These are phyloP conservation scores for Phytomonas serpens DNA, from an alignment of 208 protist species.

Conservation along the genomic window DNA sequence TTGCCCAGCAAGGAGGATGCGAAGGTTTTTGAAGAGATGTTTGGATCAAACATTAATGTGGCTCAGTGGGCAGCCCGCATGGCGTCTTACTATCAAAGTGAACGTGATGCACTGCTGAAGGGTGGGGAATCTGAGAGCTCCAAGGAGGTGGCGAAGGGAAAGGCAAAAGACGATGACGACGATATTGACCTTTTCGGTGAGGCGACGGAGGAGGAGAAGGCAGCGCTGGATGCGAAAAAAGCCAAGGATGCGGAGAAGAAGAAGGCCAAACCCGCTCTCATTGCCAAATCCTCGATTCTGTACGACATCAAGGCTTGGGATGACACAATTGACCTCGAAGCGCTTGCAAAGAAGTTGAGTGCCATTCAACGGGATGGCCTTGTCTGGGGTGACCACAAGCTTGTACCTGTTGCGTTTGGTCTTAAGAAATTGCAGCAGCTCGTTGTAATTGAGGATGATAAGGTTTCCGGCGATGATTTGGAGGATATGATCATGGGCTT, in stretches of 20 bases:
- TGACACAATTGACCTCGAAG: constrained; percentile 84
- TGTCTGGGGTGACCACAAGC: constrained; percentile 88
- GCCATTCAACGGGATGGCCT: constrained; percentile 83
- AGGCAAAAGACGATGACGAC: constrained; percentile 53
- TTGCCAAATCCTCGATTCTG: constrained; percentile 88
- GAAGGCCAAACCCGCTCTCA: constrained; percentile 71
- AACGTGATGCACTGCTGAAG: constrained; percentile 61
- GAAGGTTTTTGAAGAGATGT: constrained; percentile 79
- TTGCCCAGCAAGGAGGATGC: constrained; percentile 78
- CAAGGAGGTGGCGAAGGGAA: constrained; percentile 21
- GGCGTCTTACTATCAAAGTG: constrained; percentile 85
- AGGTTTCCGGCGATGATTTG: constrained; percentile 91
- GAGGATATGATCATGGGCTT: constrained; percentile 90
- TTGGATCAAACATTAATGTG: constrained; percentile 62
- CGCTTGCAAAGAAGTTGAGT: constrained; percentile 79
- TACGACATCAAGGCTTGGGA: constrained; percentile 94
- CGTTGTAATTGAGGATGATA: constrained; percentile 93
- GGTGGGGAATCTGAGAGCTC: constrained; percentile 8
- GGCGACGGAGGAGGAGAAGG: constrained; percentile 77
- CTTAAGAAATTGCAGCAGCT: constrained; percentile 96
- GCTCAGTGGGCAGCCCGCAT: constrained; percentile 86
- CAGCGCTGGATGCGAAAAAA: constrained; percentile 86
- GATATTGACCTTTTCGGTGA: constrained; percentile 89
- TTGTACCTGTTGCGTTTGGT: constrained; percentile 90
- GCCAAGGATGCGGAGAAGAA: constrained; percentile 73